Evolutionary conservation across 2,329 filamentous ascomycete species (phyloP).

Genomic region (Phialophora verrucosa): DNA sequence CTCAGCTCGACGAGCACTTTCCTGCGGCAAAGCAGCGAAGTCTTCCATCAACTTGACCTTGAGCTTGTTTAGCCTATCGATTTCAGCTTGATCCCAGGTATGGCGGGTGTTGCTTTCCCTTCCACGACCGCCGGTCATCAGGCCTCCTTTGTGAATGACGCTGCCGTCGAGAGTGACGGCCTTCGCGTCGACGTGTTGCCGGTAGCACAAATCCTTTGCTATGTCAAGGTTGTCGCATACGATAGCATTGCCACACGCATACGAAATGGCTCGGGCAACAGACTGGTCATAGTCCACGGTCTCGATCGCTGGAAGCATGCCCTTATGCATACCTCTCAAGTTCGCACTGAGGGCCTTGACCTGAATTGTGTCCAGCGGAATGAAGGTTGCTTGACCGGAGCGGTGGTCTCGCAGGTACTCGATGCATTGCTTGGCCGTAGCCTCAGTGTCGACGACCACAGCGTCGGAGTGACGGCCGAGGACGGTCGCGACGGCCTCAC

Average conservation of each 20-base stretch:
- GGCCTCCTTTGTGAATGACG: slow-evolving; percentile 92
- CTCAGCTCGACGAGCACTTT: slow-evolving; percentile 73
- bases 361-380: slow-evolving; percentile 96
- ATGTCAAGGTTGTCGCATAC: slow-evolving; percentile 88
- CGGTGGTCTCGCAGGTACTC: slow-evolving; percentile 91
- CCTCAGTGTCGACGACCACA: slow-evolving; percentile 92
- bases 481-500: slow-evolving; percentile 89
- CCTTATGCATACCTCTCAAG: slow-evolving; percentile 84
- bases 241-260: slow-evolving; percentile 92
- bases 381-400: slow-evolving; percentile 86
- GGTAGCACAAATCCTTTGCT: slow-evolving; percentile 88
- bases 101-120: slow-evolving; percentile 76
- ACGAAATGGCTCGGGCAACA: slow-evolving; percentile 89
- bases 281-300: slow-evolving; percentile 91
- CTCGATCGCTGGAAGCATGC: slow-evolving; percentile 87
- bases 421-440: slow-evolving; percentile 91
- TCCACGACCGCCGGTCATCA: slow-evolving; percentile 94
- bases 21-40: slow-evolving; percentile 78
- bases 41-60: slow-evolving; percentile 78
- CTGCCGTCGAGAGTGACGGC: slow-evolving; percentile 94
- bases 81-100: slow-evolving; percentile 81
- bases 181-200: slow-evolving; percentile 83
- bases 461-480: slow-evolving; percentile 93
- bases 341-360: slow-evolving; percentile 89
- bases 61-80: slow-evolving; percentile 80